Conservation (phyloP, 495 filamentous ascomycete genomes). For the Lichina pygmaea region DNA sequence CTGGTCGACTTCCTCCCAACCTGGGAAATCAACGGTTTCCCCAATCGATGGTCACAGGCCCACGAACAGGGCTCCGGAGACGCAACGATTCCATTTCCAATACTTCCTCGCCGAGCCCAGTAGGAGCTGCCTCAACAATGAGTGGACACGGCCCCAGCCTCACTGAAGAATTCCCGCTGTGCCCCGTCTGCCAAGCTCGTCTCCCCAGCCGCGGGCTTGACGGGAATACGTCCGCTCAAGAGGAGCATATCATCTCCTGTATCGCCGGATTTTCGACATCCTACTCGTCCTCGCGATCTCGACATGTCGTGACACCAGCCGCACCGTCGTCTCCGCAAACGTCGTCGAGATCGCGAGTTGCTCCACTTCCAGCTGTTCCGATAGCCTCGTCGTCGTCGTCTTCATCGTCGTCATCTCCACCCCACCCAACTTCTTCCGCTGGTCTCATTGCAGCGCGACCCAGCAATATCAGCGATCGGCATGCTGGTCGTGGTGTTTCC, state of each 20-base stretch:
- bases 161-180: conserved; percentile 50
- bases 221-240: conserved; percentile 33
- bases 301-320: not conserved
- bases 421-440: too few species aligned
- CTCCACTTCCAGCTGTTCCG: not conserved
- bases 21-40: not conserved
- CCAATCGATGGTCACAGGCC: not conserved
- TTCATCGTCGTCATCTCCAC: conserved; percentile 1
- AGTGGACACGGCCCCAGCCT: conserved; percentile 4
- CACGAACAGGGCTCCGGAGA: not conserved
- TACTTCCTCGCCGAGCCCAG: not conserved
- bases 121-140: not conserved
- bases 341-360: conserved; percentile 1
- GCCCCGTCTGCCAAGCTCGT: conserved; percentile 58
- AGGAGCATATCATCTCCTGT: conserved; percentile 52
- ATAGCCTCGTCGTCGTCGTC: not conserved
- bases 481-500: conserved; percentile 6
- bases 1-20: not conserved
- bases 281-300: not conserved
- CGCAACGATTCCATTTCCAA: not conserved
- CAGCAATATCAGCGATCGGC: too few species aligned
- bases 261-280: conserved; percentile 15
- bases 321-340: not conserved
- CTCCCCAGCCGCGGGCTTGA: conserved; percentile 39
- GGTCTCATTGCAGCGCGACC: too few species aligned